Base-by-base conservation (phyloP, 2,329 filamentous ascomycete genomes). In the Trichoderma sp. region DNA sequence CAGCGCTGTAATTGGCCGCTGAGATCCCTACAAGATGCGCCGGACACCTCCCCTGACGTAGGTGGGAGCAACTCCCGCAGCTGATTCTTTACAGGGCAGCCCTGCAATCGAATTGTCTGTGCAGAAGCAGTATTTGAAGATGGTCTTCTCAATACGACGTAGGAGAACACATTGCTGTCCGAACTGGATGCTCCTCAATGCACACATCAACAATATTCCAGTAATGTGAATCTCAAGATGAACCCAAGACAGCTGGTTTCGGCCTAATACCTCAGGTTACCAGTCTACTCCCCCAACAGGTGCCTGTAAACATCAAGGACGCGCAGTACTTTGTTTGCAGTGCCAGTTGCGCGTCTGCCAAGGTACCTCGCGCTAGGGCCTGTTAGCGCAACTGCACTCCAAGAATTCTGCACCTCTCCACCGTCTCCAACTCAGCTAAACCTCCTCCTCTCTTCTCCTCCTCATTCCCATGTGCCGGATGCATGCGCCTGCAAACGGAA, bases 1-100 rank as follows among this genome's bases (percentile, higher is more conserved):
- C 19, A n/a, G 44, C 61, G 55, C 63, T 64, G 56, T 39, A 62
- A 63, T 52, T 47, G 51, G 41, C 64, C 34, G 34, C 34, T 39
- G 5, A 39, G 34, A 39, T 10, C 64, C 34, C 64, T 63, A 44
- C 26, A 65, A 51, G 43, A 48, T 28, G 24, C 50, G 51, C 64
- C n/a, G 24, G 50, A 14, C 12, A 17, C 14, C 28, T 34, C 26
- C 48, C 64, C 51, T 65, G 64, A 65, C 64, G 64, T 65, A 65
- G 64, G 64, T 54, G 57, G 21, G 30, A 51, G 50, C 57, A 47
- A 62, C 58, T 65, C 57, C 64, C 64, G 64, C 48, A 47, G 28
- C n/a, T 30, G 34, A 21, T 26, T 26, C n/a, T 30, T 12, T 43
- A 15, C 48, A 55, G 57, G 44, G 48, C 39, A 9, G 14, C 52